Evolutionary conservation across 257 asterid species (phyloP).

Genomic region (Solanum peruvianum): DNA sequence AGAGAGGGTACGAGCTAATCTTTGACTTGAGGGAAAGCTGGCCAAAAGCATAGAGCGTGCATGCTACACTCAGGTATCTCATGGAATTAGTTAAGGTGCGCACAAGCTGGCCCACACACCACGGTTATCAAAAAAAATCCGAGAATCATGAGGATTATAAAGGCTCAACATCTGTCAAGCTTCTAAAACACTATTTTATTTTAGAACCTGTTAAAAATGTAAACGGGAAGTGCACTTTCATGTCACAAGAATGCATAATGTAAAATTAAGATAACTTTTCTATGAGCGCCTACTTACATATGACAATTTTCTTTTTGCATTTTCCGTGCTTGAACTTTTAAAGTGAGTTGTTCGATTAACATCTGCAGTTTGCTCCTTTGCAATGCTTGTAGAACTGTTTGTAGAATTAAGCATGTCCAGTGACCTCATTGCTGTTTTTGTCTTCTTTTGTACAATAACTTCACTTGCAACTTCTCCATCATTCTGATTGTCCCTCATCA

Average conservation of each 20-base stretch:
- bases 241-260: neutral
- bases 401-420: conserved; percentile 2
- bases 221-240: neutral
- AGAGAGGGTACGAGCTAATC: too few relatives aligned
- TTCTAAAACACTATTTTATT: neutral
- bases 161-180: neutral
- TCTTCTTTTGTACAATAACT: conserved; percentile 3
- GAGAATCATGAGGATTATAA: neutral
- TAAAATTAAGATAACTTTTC: neutral
- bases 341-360: conserved; percentile 3
- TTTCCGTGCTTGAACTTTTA: conserved; percentile 5
- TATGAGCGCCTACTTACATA: conserved; percentile 28
- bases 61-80: neutral
- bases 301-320: conserved; percentile 18
- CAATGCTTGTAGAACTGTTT: neutral
- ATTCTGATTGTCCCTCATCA: neutral
- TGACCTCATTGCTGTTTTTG: conserved; percentile 1
- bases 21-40: too few relatives aligned
- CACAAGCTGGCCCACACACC: neutral
- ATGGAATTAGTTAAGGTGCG: neutral
- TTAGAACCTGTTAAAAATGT: neutral
- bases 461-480: conserved; percentile 4
- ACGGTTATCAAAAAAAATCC: neutral
- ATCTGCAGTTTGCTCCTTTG: conserved; percentile 9
- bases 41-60: too few relatives aligned